A percentile compares a stretch with the other conserved stretches of the same genome.
phyloP scores from a whole-genome alignment of 73 alveolate species.

The Blepharisma japonicum region DNA sequence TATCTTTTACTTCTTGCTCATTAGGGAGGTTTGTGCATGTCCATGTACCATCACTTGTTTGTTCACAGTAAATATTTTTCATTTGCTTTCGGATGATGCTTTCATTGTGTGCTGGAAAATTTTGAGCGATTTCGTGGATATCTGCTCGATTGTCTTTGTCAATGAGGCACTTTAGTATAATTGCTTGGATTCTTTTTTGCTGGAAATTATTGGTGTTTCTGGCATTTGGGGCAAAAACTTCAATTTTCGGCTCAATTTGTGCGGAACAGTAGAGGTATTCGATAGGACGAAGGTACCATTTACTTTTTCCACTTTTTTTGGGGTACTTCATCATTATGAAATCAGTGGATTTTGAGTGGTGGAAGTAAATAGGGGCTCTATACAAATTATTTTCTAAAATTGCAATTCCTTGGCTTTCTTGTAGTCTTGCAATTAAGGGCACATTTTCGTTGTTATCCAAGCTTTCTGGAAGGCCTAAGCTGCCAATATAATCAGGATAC shows the following conservation, averaged over 20 bases:
- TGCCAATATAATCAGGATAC: slow-evolving; percentile 38
- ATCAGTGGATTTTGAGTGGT: slow-evolving; percentile 73
- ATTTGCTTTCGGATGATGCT: slow-evolving; percentile 75
- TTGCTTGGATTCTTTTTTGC: slow-evolving; percentile 87
- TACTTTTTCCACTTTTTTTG: slow-evolving; percentile 78
- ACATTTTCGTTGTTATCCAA: slow-evolving; percentile 39
- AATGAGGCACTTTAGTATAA: slow-evolving; percentile 73
- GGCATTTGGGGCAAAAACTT: slow-evolving; percentile 93
- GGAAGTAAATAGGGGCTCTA: slow-evolving; percentile 92
- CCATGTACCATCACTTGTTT: slow-evolving; percentile 67
- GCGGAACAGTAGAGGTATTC: slow-evolving; percentile 90
- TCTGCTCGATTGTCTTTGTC: slow-evolving; percentile 74
- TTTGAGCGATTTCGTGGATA: slow-evolving; percentile 65
- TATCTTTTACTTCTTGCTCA: slow-evolving; percentile 62
- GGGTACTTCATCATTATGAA: slow-evolving; percentile 76
- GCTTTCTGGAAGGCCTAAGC: slow-evolving; percentile 38
- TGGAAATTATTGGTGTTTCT: slow-evolving; percentile 77
- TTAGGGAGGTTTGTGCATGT: slow-evolving; percentile 54
- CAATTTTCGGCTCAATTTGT: slow-evolving; percentile 93
- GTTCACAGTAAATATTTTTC: slow-evolving; percentile 84
- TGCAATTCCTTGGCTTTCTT: slow-evolving; percentile 61
- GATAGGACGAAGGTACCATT: slow-evolving; percentile 80
- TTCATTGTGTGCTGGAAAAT: slow-evolving; percentile 74
- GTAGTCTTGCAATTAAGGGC: slow-evolving; percentile 44
- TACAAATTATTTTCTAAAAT: slow-evolving; percentile 86